These are phyloP conservation scores for Cladophialophora exuberans DNA, from an alignment of 2,329 filamentous ascomycete genomes.

Conservation along the genomic window DNA sequence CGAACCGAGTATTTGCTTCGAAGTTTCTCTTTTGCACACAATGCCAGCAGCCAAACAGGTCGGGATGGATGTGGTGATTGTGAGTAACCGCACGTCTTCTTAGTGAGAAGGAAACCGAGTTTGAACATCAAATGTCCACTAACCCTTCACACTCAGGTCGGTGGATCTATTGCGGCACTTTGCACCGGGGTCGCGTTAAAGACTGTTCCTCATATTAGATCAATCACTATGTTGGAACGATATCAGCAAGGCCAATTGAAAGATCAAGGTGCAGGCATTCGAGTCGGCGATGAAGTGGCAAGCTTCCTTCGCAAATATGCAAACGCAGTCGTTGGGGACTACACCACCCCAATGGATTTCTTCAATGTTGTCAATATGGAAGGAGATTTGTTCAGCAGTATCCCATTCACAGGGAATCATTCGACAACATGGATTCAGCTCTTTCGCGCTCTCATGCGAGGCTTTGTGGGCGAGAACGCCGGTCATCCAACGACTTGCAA, in stretches of 20 bases:
- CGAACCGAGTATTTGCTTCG: too few relatives aligned
- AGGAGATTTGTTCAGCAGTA: neutral
- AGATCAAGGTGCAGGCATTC: conserved; percentile 29
- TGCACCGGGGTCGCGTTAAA: conserved; percentile 24
- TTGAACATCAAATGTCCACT: neutral
- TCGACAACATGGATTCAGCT: conserved; percentile 26
- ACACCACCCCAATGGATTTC: conserved; percentile 3
- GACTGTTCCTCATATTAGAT: conserved; percentile 15
- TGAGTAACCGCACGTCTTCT: neutral
- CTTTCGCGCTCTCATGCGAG: conserved; percentile 24
- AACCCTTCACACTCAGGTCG: conserved; percentile 12
- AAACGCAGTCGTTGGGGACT: conserved; percentile 5
- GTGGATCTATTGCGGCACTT: conserved; percentile 29
- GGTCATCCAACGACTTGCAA: conserved; percentile 7
- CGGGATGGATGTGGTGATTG: neutral
- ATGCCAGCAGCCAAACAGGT: neutral
- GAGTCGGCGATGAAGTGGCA: conserved; percentile 16
- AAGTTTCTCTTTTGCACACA: neutral
- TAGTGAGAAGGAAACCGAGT: neutral
- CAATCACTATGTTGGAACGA: conserved; percentile 26
- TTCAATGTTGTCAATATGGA: neutral
- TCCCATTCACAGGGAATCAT: neutral
- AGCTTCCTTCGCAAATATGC: conserved; percentile 21
- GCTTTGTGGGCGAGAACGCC: conserved; percentile 21
- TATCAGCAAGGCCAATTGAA: conserved; percentile 18